Evolutionary conservation across 169 alveolate genomes (phyloP).

Genomic region (Plasmodium chabaudi): DNA sequence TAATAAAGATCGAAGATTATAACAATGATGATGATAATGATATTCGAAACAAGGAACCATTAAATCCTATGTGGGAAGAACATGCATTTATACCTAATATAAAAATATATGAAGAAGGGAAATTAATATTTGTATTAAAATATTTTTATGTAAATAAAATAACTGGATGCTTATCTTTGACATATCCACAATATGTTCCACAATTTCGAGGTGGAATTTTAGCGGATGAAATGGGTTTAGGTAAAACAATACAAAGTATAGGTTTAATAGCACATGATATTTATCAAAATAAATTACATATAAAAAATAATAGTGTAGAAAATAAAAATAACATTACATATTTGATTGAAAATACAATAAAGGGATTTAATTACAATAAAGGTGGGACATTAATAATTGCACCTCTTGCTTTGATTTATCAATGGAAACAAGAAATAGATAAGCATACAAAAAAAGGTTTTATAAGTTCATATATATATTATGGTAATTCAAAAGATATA

Average conservation of each 20-base stretch:
- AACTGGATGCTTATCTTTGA: slow-evolving; percentile 61
- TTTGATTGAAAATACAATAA: slow-evolving; percentile 64
- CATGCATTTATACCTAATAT: slow-evolving; percentile 70
- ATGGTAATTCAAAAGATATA: slow-evolving; percentile 77
- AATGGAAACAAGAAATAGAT: slow-evolving; percentile 87
- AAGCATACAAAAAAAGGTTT: slow-evolving; percentile 81
- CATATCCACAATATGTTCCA: slow-evolving; percentile 68
- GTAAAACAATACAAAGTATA: slow-evolving; percentile 97
- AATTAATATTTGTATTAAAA: slow-evolving; percentile 40
- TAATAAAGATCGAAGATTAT: not conserved
- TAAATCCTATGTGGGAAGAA: slow-evolving; percentile 69
- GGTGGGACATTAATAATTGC: slow-evolving; percentile 89
- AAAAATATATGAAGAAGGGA: slow-evolving; percentile 44
- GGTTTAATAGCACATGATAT: slow-evolving; percentile 89
- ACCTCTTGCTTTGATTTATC: slow-evolving; percentile 85
- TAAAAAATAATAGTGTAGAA: slow-evolving; percentile 15
- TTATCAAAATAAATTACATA: slow-evolving; percentile 37
- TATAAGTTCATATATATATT: slow-evolving; percentile 77
- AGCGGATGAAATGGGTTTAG: slow-evolving; percentile 99
- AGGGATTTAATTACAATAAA: slow-evolving; percentile 32
- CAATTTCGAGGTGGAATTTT: slow-evolving; percentile 64
- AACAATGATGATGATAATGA: not conserved
- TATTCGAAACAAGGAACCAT: slow-evolving; percentile 37
- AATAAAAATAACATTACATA: slow-evolving; percentile 44
- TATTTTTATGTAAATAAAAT: slow-evolving; percentile 63